phyloP scores from a whole-genome alignment of 257 asterid species.

The Nicotiana tabacum region DNA sequence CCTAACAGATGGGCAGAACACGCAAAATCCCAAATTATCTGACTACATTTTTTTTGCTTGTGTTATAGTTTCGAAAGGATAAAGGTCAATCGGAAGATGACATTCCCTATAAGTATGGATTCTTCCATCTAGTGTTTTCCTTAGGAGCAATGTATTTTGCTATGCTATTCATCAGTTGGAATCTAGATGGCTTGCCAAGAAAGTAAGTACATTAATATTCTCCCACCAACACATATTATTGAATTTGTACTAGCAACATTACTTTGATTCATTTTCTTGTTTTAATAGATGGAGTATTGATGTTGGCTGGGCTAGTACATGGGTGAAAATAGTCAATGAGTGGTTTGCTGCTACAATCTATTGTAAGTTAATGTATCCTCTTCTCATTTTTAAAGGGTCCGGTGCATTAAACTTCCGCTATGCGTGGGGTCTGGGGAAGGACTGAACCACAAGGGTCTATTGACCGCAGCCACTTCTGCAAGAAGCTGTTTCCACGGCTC shows the following conservation, averaged over 20 bases:
- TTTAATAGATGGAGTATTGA: constrained; percentile 80
- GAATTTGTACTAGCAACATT: not conserved
- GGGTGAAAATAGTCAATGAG: constrained; percentile 88
- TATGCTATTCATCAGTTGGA: constrained; percentile 91
- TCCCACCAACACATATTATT: not conserved
- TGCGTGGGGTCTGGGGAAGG: too few relatives aligned
- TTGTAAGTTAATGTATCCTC: constrained; percentile 33
- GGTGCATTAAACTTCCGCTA: too few relatives aligned
- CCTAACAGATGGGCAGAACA: not conserved
- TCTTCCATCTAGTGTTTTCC: constrained; percentile 79
- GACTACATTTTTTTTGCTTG: not conserved
- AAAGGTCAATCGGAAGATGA: constrained; percentile 54
- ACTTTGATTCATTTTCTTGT: not conserved
- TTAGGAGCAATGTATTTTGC: constrained; percentile 95
- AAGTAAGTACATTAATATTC: constrained; percentile 44
- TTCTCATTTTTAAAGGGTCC: not conserved
- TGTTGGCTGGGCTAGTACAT: constrained; percentile 93
- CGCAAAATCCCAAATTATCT: too few relatives aligned
- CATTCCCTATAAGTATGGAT: constrained; percentile 73
- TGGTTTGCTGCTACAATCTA: constrained; percentile 95
- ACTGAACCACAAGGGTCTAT: too few relatives aligned
- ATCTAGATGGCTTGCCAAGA: constrained; percentile 60
- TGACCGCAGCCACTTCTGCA: too few relatives aligned
- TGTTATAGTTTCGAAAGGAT: constrained; percentile 52
- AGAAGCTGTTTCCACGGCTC: not conserved